These are phyloP conservation scores for Tephrocybe rancida DNA, from an alignment of 768 basidiomycete genomes.

Conservation along the genomic window DNA sequence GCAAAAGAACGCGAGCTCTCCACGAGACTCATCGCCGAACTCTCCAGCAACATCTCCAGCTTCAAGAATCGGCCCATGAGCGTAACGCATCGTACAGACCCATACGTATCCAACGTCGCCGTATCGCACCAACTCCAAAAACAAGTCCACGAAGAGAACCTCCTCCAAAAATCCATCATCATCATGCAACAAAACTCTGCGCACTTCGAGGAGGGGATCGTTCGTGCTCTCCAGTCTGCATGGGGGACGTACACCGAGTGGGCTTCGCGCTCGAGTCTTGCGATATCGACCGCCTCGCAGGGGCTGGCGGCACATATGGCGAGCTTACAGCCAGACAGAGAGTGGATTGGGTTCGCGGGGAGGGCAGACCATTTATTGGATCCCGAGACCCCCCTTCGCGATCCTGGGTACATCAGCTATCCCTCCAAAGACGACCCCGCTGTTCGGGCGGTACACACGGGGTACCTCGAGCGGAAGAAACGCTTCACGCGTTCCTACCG, in stretches of 20 bases:
- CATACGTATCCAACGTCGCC: constrained; percentile 38
- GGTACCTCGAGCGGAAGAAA: constrained; percentile 93
- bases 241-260: constrained; percentile 98
- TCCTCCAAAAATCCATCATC: constrained; percentile 95
- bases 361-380: constrained; percentile 94
- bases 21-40: constrained; percentile 81
- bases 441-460: constrained; percentile 84
- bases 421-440: constrained; percentile 90
- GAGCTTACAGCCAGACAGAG: constrained; percentile 79
- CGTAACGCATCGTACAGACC: constrained; percentile 79
- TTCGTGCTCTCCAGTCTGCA: constrained; percentile 92
- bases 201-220: constrained; percentile 96
- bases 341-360: constrained; percentile 96
- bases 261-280: constrained; percentile 76
- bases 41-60: constrained; percentile 83
- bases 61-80: constrained; percentile 95
- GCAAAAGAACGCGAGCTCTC: constrained; percentile 93
- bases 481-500: constrained; percentile 86
- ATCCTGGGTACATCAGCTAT: constrained; percentile 76
- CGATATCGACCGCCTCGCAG: constrained; percentile 77
- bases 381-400: constrained; percentile 92
- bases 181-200: constrained; percentile 98
- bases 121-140: constrained; percentile 83
- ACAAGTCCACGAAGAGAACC: constrained; percentile 97
- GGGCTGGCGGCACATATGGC: constrained; percentile 74